Evolutionary conservation across 2,329 filamentous ascomycete genomes (phyloP), one percentile per base, ranked within the genome.

Genomic region (Pseudogymnoascus verrucosus): DNA sequence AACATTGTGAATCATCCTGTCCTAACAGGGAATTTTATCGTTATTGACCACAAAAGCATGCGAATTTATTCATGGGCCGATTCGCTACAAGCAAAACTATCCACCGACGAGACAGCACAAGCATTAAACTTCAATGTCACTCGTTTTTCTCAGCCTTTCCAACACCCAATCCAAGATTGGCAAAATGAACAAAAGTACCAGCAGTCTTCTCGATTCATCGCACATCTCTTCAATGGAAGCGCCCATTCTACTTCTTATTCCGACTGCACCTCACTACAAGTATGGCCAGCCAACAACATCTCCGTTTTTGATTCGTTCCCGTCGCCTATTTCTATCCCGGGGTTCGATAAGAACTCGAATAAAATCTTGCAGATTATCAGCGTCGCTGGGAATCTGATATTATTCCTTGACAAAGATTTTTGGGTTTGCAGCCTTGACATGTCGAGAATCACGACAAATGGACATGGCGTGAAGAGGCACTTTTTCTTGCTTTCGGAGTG

Each of bases 361-460:
- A 59, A 42, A 8, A 63, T 68, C 1, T 21, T 62, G 1, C 36
- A 64, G 5, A 47, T 72, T 4, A 63, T 72, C 14, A 60, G 65
- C 6, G 21, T 68, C 0, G 34, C 51, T 6, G 65, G 62, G 1
- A 67, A 63, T 5, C 67, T 63, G 2, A 10, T 72, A 2, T 21
- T 71, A 0, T 72, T 73, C 39, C 62, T 72, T 4, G 70, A 72
- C 31, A 65, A 47, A 16, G 65, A 69, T 21, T 62, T 70, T 1
- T 73, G 70, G 71, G 54, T 73, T 1, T 73, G 71, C 62, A 73
- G 67, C 54, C 37, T 68, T 11, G 67, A 71, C 12, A 16, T 73
- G 4, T 12, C 47, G 28, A 19, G 31, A 36, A 4, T 8, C 5
- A 23, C 11, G 11, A 11, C 11, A 44, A 44, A 5, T 7, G 5